Evolutionary conservation across 352 stramenopile species (phyloP).

Genomic region (Globisporangium polare): DNA sequence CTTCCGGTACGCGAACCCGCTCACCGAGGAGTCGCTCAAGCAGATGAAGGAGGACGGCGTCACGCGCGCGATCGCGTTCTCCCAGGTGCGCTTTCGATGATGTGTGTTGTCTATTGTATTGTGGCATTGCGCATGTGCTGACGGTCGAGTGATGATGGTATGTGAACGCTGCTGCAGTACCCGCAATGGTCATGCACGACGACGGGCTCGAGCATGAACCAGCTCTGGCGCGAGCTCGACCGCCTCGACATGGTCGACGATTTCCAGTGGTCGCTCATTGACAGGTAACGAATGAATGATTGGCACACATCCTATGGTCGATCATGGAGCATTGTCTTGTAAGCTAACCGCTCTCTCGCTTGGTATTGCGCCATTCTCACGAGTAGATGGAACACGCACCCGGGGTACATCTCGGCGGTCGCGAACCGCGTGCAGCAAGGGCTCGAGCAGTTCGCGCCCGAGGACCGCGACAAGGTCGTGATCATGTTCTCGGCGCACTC

Average conservation of each 20-base stretch:
- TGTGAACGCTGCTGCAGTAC: slow-evolving; percentile 54
- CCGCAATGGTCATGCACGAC: slow-evolving; percentile 99
- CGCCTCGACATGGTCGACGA: slow-evolving; percentile 85
- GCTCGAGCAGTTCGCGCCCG: slow-evolving; percentile 88
- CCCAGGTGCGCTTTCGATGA: slow-evolving; percentile 45
- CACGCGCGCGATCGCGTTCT: slow-evolving; percentile 95
- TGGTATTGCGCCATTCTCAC: slow-evolving; percentile 23
- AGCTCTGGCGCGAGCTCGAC: slow-evolving; percentile 81
- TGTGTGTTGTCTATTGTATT: neutral
- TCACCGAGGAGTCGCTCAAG: slow-evolving; percentile 95
- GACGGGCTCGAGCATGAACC: slow-evolving; percentile 93
- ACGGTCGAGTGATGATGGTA: neutral
- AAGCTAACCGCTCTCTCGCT: neutral
- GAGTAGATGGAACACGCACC: slow-evolving; percentile 92
- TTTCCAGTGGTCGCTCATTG: slow-evolving; percentile 84
- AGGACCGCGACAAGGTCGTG: slow-evolving; percentile 86
- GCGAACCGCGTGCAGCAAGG: slow-evolving; percentile 90
- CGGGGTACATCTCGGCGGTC: slow-evolving; percentile 94
- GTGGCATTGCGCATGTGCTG: neutral
- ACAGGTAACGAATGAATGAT: slow-evolving; percentile 22
- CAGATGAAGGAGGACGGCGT: slow-evolving; percentile 94
- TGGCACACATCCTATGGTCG: neutral
- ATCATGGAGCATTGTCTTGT: neutral
- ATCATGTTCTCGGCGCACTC: slow-evolving; percentile 91
- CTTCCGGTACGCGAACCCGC: slow-evolving; percentile 98